phyloP scores from a whole-genome alignment of 441 rosid species.

The Breynia disticha region DNA sequence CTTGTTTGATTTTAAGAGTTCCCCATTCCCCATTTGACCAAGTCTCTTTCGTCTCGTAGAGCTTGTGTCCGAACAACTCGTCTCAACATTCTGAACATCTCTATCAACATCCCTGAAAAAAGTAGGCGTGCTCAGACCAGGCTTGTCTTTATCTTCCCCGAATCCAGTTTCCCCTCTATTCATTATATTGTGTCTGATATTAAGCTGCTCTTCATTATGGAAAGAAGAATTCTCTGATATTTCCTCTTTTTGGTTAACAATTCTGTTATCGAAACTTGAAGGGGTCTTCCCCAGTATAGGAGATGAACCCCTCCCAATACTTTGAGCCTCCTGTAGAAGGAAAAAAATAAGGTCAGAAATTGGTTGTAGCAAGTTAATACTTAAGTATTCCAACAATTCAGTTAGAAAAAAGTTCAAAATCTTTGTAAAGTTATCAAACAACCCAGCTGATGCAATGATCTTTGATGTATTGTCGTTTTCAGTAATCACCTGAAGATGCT shows the following conservation, averaged over 20 bases:
- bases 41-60: constrained; percentile 57
- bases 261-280: constrained; percentile 33
- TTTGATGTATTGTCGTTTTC: constrained; percentile 7
- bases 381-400: no score
- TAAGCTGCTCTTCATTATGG: constrained; percentile 37
- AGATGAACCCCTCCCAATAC: constrained; percentile 36
- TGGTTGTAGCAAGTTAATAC: no score
- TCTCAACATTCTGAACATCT: constrained; percentile 61
- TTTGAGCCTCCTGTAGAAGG: constrained; percentile 53
- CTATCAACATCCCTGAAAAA: constrained; percentile 68
- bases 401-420: no score
- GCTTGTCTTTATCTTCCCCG: constrained; percentile 34
- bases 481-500: constrained; percentile 36
- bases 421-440: no score
- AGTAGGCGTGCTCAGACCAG: no score
- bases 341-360: no score
- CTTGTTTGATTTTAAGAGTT: constrained; percentile 32
- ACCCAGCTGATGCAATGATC: not conserved
- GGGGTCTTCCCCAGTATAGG: constrained; percentile 37
- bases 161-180: constrained; percentile 30
- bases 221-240: constrained; percentile 51
- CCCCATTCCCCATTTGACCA: constrained; percentile 42
- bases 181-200: constrained; percentile 26
- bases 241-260: constrained; percentile 40
- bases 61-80: constrained; percentile 91